Conservation (phyloP, 495 filamentous ascomycete species). For the Daldinia vernicosa region DNA sequence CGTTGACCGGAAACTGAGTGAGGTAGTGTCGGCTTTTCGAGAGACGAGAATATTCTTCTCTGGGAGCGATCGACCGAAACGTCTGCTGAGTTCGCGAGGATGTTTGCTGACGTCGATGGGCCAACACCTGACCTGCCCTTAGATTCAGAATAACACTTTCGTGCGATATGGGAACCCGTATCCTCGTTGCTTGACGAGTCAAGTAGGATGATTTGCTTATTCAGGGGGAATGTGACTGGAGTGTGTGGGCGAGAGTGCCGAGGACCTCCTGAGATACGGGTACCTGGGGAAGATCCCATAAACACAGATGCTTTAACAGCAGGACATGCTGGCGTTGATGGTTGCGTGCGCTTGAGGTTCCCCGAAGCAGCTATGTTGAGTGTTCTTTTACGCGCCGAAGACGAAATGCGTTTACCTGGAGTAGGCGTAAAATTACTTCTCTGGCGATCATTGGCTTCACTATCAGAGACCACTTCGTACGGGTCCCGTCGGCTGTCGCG, state of each 20-base stretch:
- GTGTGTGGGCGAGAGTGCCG: background rate
- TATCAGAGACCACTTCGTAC: slow-evolving; percentile 25
- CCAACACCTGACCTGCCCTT: background rate
- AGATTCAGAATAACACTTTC: background rate
- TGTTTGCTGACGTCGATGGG: background rate
- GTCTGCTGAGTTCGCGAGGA: background rate
- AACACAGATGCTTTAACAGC: background rate
- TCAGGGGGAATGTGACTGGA: background rate
- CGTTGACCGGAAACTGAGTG: background rate
- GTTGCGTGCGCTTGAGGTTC: background rate
- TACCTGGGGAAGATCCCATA: background rate
- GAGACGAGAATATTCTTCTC: background rate
- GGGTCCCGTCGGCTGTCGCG: slow-evolving; percentile 20
- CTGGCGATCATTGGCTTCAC: slow-evolving; percentile 1
- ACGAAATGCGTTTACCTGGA: background rate
- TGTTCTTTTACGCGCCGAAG: background rate
- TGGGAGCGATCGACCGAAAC: background rate
- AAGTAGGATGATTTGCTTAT: background rate
- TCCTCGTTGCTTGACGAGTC: slow-evolving; percentile 9
- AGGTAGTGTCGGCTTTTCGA: background rate
- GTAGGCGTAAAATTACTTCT: background rate
- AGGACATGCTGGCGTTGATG: background rate
- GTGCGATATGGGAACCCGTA: background rate
- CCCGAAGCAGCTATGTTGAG: background rate
- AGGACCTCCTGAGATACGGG: background rate